Evolutionary conservation across 192 early-diverging fungal genomes (phyloP).

Genomic region (Lunasporangiospora selenospora): DNA sequence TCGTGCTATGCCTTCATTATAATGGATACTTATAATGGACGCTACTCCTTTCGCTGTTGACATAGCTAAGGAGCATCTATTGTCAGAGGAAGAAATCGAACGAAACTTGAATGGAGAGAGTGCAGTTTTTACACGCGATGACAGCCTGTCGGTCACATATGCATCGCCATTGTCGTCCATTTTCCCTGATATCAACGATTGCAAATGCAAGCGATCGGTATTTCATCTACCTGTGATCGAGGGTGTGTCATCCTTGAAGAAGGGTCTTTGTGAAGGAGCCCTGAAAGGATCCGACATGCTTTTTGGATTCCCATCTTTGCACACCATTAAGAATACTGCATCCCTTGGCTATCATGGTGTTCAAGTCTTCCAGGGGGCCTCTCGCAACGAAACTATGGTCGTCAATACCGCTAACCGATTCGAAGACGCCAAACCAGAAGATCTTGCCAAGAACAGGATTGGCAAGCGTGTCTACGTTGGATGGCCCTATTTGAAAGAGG

Average conservation of each 20-base stretch:
- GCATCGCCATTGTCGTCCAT: slow-evolving; percentile 63
- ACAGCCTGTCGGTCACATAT: slow-evolving; percentile 47
- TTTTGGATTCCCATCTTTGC: slow-evolving; percentile 91
- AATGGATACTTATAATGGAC: too few relatives aligned
- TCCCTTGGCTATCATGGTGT: slow-evolving; percentile 81
- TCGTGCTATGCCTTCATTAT: too few relatives aligned
- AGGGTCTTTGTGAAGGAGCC: slow-evolving; percentile 70
- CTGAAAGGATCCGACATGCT: slow-evolving; percentile 64
- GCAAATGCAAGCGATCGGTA: slow-evolving; percentile 35
- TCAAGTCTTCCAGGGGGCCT: slow-evolving; percentile 69
- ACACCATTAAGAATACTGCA: slow-evolving; percentile 77
- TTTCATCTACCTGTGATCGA: slow-evolving; percentile 72
- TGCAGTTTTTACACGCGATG: slow-evolving; percentile 69
- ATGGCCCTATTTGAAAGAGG: slow-evolving; percentile 92
- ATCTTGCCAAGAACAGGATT: slow-evolving; percentile 60
- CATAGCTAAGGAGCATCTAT: slow-evolving; percentile 60
- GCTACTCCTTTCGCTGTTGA: too few relatives aligned
- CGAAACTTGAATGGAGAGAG: slow-evolving; percentile 68
- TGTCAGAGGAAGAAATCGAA: slow-evolving; percentile 63
- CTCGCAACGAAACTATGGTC: slow-evolving; percentile 75
- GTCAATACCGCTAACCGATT: slow-evolving; percentile 63
- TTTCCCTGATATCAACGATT: slow-evolving; percentile 75
- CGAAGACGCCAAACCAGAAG: slow-evolving; percentile 58
- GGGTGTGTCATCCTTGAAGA: slow-evolving; percentile 54
- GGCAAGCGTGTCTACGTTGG: slow-evolving; percentile 71